Evolutionary conservation across 495 filamentous ascomycete species (phyloP).

Genomic region (Penicillium samsonianum): DNA sequence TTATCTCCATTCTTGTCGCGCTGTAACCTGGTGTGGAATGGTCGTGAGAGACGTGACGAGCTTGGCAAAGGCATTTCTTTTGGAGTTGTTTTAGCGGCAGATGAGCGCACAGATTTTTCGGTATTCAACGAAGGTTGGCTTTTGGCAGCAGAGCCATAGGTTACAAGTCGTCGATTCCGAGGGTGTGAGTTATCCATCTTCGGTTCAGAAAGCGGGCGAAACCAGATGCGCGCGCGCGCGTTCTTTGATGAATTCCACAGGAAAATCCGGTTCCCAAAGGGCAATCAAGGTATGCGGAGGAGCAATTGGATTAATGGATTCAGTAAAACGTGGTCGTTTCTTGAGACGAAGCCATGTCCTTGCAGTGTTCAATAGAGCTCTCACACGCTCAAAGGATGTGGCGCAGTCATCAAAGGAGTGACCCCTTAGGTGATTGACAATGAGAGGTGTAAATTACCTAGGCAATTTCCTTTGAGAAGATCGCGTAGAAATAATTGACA

Average conservation of each 20-base stretch:
- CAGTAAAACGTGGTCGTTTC: neutral
- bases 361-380: neutral
- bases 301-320: neutral
- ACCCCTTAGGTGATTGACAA: neutral
- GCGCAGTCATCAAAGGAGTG: neutral
- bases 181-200: slow-evolving; percentile 27
- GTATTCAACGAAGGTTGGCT: slow-evolving; percentile 19
- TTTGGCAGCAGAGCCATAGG: slow-evolving; percentile 48
- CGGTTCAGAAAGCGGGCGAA: slow-evolving; percentile 1
- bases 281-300: neutral
- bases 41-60: slow-evolving; percentile 5
- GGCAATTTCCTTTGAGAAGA: neutral
- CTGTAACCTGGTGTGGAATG: neutral
- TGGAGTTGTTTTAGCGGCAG: neutral
- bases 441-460: neutral
- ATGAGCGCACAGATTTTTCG: neutral
- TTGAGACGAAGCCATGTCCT: slow-evolving; percentile 5
- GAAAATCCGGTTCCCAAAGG: neutral
- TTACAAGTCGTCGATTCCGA: slow-evolving; percentile 45
- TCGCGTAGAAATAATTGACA: neutral
- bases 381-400: slow-evolving; percentile 8
- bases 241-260: neutral
- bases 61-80: neutral
- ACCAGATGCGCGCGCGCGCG: neutral
- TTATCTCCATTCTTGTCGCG: slow-evolving; percentile 10